phyloP scores from a whole-genome alignment of 1,284 basidiomycete species.

The Ceratobasidium sp. region DNA sequence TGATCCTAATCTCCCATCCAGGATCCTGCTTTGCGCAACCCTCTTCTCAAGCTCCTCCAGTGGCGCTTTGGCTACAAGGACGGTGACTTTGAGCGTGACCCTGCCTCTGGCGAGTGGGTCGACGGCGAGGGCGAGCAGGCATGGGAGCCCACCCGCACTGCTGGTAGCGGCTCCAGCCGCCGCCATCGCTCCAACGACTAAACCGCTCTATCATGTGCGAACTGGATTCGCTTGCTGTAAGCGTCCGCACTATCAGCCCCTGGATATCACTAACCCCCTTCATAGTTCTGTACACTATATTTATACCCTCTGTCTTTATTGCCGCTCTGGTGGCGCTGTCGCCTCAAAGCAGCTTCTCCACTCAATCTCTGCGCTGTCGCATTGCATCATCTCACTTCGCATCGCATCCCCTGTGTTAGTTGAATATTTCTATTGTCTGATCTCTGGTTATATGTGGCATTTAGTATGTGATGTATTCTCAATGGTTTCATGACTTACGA shows the following conservation, averaged over 20 bases:
- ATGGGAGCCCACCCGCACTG: conserved; percentile 45
- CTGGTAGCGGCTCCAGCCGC: conserved; percentile 4
- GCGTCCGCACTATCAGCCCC: too few relatives aligned
- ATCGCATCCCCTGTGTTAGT: conserved; percentile 31
- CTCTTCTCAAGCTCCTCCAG: conserved; percentile 76
- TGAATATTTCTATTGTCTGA: conserved; percentile 34
- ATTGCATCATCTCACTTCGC: conserved; percentile 24
- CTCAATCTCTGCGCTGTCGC: conserved; percentile 29
- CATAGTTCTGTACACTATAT: background rate
- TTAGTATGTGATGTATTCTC: conserved; percentile 32
- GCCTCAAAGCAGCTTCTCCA: conserved; percentile 18
- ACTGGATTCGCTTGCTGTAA: conserved; percentile 28
- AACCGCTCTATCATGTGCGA: background rate
- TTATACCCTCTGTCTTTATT: conserved; percentile 34
- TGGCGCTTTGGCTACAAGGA: conserved; percentile 80
- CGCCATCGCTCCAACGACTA: conserved; percentile 29
- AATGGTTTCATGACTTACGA: conserved; percentile 15
- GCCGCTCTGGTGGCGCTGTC: conserved; percentile 30
- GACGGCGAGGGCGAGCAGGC: conserved; percentile 49
- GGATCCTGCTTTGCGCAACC: conserved; percentile 82
- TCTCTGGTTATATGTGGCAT: conserved; percentile 19
- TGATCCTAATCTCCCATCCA: conserved; percentile 13
- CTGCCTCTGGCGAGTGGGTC: conserved; percentile 47
- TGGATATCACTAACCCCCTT: background rate
- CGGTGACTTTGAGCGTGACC: conserved; percentile 75